Evolutionary conservation across 108 stramenopile genomes (phyloP).

Genomic region (Nannochloropsis gaditana): DNA sequence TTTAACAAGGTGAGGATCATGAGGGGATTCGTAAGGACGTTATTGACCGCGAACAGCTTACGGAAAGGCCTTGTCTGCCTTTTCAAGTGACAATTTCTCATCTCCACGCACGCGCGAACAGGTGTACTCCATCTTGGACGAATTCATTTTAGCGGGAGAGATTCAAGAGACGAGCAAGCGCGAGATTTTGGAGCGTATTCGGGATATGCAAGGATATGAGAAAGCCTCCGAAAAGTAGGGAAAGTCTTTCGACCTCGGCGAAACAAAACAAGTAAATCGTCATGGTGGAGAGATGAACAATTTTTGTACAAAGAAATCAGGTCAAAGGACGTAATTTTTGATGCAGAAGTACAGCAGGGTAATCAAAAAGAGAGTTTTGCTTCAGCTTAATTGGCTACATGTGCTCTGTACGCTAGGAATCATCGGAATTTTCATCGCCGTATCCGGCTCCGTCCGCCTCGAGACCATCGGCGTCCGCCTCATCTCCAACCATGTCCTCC

Average conservation of each 20-base stretch:
- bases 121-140: constrained; percentile 58
- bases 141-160: constrained; percentile 57
- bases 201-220: constrained; percentile 56
- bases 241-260: not conserved
- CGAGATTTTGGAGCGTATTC: constrained; percentile 54
- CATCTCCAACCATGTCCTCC: not conserved
- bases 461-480: not conserved
- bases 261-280: not conserved
- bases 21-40: not conserved
- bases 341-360: too few species aligned
- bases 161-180: constrained; percentile 54
- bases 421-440: not conserved
- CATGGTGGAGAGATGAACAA: not conserved
- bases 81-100: not conserved
- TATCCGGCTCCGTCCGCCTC: not conserved
- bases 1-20: constrained; percentile 88
- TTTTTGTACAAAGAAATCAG: not conserved
- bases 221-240: constrained; percentile 20
- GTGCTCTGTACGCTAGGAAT: not conserved
- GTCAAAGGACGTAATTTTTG: not conserved
- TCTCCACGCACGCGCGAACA: constrained; percentile 26
- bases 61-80: not conserved
- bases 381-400: not conserved
- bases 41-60: too few species aligned
- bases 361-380: not conserved